A percentile compares a stretch with the other conserved stretches of the same genome.
phyloP scores from a whole-genome alignment of 2,329 filamentous ascomycete genomes.

The Aaosphaeria pasadenensis region DNA sequence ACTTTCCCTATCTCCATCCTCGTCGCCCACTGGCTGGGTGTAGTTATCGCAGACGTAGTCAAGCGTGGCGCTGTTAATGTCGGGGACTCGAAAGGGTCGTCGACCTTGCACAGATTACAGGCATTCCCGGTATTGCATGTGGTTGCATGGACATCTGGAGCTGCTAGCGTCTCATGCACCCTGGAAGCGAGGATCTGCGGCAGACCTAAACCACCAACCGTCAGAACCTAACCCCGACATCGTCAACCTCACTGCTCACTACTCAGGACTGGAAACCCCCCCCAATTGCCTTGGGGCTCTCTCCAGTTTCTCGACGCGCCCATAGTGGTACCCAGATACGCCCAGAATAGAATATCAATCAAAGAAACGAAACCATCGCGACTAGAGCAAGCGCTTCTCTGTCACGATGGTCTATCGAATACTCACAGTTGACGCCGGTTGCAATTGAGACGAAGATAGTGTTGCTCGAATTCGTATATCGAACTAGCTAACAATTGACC shows the following conservation, averaged over 20 bases:
- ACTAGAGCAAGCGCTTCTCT: constrained; percentile 16
- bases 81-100: not conserved
- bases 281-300: constrained; percentile 2
- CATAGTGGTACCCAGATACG: constrained; percentile 2
- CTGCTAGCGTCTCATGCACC: constrained; percentile 12
- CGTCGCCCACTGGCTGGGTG: not conserved
- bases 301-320: constrained; percentile 14
- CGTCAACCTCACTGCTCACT: constrained; percentile 20
- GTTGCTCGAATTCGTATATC: no score
- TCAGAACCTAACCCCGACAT: constrained; percentile 14
- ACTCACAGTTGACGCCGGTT: no score
- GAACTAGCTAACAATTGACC: not conserved
- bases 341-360: constrained; percentile 10
- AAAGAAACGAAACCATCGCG: constrained; percentile 24
- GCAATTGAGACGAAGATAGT: no score
- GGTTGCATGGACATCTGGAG: constrained; percentile 7
- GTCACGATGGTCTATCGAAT: not conserved
- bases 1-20: no score
- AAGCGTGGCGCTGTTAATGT: constrained; percentile 4
- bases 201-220: constrained; percentile 15
- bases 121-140: constrained; percentile 1
- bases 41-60: not conserved
- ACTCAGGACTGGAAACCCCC: constrained; percentile 4
- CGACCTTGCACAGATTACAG: not conserved
- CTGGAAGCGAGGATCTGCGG: constrained; percentile 16